Evolutionary conservation across 176 grass and related monocot genomes (phyloP).

Genomic region (Otatea glauca): DNA sequence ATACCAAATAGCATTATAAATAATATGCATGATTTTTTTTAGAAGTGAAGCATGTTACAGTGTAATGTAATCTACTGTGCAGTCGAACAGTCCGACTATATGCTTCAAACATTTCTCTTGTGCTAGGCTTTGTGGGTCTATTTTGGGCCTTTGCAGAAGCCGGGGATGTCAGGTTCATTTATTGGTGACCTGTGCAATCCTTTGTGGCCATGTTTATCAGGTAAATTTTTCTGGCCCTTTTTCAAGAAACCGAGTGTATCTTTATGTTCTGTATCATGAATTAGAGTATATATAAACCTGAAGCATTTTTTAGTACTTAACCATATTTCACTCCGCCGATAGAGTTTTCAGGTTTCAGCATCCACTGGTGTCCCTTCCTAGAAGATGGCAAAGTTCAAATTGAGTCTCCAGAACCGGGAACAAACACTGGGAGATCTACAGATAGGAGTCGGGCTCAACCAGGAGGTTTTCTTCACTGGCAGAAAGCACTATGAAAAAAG

Average conservation of each 20-base stretch:
- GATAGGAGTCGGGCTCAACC: too few species aligned
- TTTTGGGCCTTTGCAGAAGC: conserved; percentile 77
- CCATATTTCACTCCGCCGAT: neutral
- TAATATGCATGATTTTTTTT: neutral
- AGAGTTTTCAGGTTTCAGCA: too few species aligned
- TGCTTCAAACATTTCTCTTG: conserved; percentile 69
- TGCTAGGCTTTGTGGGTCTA: conserved; percentile 64
- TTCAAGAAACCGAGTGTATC: neutral
- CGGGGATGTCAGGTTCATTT: conserved; percentile 69
- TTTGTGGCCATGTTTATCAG: conserved; percentile 93
- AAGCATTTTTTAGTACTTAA: neutral
- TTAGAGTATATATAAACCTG: neutral
- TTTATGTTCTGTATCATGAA: neutral
- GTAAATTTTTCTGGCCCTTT: conserved; percentile 37
- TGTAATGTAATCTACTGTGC: conserved; percentile 29
- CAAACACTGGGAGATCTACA: too few species aligned
- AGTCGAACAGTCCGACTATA: conserved; percentile 62
- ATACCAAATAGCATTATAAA: neutral
- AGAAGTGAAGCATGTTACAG: conserved; percentile 11
- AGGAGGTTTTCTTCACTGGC: too few species aligned
- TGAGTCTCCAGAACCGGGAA: too few species aligned
- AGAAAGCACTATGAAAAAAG: too few species aligned
- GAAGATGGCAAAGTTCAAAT: too few species aligned
- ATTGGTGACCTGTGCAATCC: conserved; percentile 71
- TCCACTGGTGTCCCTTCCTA: too few species aligned